Base-by-base conservation (phyloP, 495 filamentous ascomycete species). In the Aspergillus affinis region DNA sequence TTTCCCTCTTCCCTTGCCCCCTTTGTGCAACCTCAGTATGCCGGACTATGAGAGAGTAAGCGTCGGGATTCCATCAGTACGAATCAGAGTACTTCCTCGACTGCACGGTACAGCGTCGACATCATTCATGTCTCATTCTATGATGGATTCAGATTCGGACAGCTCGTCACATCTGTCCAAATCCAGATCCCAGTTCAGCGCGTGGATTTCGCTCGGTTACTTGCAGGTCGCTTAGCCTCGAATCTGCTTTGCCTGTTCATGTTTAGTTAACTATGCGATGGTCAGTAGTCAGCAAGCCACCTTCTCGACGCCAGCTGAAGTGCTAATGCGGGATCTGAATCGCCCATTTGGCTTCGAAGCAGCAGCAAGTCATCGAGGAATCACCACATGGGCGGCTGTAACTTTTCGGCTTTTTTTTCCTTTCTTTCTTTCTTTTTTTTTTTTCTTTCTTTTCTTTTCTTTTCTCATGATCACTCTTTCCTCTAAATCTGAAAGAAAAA, bases 161-260 rank as follows among this genome's bases (percentile, higher is more conserved):
- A 56, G 23, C 30, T 44, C 19, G 41, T 52, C 23, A 44, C 32
- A 49, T n/a, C 48, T 21, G 18, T 36, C 55, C 56, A 50, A 36
- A 36, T 48, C 26, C 54, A 59, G 52, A 54, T 63, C 57, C 60
- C 49, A 57, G 62, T 20, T 36, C 45, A 51, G 57, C 59, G 62
- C 62, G 64, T 67, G 64, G 64, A 67, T 67, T 57, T 51, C 20
- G 9, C 44, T 47, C 67, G 67, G 67, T 48, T 63, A 56, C 62
- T 46, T 69, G 64, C 67, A 69, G 60, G 17, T 62, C 49, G 53
- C 54, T 58, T 62, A 61, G 61, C 44, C 56, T 60, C 55, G 51
- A 53, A 36, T 5, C 44, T 20, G 6, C 27, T 27, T 27, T 45
- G n/a, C 15, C 0, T 54, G 20, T 17, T 41, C n/a, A 47, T 57